phyloP scores from a whole-genome alignment of 2,329 filamentous ascomycete species.

The Chlorencoelia australis region DNA sequence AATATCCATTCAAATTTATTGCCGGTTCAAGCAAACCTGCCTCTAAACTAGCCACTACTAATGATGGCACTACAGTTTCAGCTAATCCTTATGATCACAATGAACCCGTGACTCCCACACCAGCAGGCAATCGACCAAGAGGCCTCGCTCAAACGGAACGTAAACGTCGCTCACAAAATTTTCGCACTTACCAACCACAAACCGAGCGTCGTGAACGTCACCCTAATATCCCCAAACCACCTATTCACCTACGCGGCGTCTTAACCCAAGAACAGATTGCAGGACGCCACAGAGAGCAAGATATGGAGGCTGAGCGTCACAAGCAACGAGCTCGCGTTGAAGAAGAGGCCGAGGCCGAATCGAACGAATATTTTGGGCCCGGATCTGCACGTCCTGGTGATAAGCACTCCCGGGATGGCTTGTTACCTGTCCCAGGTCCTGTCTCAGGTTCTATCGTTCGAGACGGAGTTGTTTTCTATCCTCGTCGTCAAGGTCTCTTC shows the following conservation, averaged over 20 bases:
- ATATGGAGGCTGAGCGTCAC: slow-evolving; percentile 3
- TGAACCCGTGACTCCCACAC: not conserved
- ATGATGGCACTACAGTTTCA: not conserved
- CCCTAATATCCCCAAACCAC: not conserved
- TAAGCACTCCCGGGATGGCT: no score
- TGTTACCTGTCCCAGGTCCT: no score
- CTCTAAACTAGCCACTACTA: slow-evolving; percentile 1
- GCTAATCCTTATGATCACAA: not conserved
- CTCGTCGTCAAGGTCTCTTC: no score
- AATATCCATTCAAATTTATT: not conserved
- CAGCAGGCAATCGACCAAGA: not conserved
- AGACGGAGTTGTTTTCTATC: no score
- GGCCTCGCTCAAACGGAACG: slow-evolving; percentile 4
- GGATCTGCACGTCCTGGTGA: no score
- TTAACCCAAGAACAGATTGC: not conserved
- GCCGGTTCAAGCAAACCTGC: not conserved
- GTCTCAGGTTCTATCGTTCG: no score
- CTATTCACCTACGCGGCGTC: not conserved
- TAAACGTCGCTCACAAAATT: not conserved
- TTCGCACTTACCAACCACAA: no score
- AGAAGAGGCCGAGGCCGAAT: no score
- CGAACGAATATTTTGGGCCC: no score
- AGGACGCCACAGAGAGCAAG: slow-evolving; percentile 1
- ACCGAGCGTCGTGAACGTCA: slow-evolving; percentile 2
- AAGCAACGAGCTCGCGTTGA: not conserved